These are phyloP conservation scores for Cronartium quercuum DNA, from an alignment of 1,284 basidiomycete genomes.

Conservation along the genomic window DNA sequence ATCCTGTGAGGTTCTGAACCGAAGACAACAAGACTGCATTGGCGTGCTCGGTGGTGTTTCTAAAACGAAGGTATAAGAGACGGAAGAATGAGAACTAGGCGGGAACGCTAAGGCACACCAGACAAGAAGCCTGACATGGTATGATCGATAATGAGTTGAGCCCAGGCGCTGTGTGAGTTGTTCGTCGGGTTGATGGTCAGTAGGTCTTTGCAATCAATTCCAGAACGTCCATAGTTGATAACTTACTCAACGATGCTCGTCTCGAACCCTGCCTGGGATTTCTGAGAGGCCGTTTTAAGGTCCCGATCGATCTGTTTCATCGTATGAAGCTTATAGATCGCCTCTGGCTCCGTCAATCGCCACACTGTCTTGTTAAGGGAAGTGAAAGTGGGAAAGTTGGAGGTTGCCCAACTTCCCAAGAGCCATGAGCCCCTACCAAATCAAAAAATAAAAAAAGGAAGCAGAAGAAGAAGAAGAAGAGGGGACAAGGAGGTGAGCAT, in stretches of 20 bases:
- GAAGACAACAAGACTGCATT: conserved; percentile 32
- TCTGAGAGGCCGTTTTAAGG: conserved; percentile 30
- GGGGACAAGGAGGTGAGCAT: too few relatives aligned
- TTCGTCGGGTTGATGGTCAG: neutral
- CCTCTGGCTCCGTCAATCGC: conserved; percentile 36
- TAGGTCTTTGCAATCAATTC: neutral
- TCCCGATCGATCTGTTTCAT: conserved; percentile 35
- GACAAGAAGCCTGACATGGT: conserved; percentile 28
- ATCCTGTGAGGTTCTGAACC: conserved; percentile 20
- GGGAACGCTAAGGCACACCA: neutral
- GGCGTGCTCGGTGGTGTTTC: conserved; percentile 29
- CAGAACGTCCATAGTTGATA: neutral
- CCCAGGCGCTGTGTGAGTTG: conserved; percentile 25
- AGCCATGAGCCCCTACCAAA: conserved; percentile 33
- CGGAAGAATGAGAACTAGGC: neutral
- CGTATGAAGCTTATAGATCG: conserved; percentile 29
- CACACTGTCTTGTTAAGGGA: conserved; percentile 34
- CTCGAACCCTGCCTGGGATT: conserved; percentile 31
- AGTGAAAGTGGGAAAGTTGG: conserved; percentile 36
- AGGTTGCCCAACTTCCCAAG: conserved; percentile 36
- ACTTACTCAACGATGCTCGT: conserved; percentile 37
- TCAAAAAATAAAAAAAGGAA: neutral
- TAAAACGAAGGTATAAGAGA: conserved; percentile 1
- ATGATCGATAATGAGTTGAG: conserved; percentile 38
- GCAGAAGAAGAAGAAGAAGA: too few relatives aligned